Evolutionary conservation across 2,329 filamentous ascomycete genomes (phyloP).

Genomic region (Colletotrichum horii): DNA sequence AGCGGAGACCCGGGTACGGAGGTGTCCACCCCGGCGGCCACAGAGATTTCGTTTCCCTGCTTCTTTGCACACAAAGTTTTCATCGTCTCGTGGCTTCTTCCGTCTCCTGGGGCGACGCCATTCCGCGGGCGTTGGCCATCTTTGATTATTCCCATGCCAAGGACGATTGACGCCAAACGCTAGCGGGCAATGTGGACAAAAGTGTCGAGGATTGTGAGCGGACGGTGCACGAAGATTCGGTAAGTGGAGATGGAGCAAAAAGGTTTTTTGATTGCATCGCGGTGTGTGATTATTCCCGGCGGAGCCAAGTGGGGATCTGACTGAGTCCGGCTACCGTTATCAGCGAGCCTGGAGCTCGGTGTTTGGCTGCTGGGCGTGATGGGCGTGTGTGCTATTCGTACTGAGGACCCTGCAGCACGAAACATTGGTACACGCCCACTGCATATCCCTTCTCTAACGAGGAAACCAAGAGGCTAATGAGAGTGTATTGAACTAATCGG

Average conservation of each 20-base stretch:
- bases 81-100: not conserved
- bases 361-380: not conserved
- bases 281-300: constrained; percentile 7
- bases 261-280: constrained; percentile 4
- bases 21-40: not conserved
- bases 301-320: not conserved
- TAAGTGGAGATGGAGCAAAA: not conserved
- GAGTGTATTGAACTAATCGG: not conserved
- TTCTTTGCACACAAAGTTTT: too few species aligned
- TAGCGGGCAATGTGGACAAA: not conserved
- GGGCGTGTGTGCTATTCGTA: not conserved
- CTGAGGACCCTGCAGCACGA: not conserved
- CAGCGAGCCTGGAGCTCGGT: constrained; percentile 1
- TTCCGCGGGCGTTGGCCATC: not conserved
- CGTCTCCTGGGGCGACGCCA: not conserved
- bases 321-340: not conserved
- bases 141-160: not conserved
- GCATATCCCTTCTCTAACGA: not conserved
- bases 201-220: not conserved
- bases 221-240: not conserved
- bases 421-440: not conserved
- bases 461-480: not conserved
- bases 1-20: constrained; percentile 2
- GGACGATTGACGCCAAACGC: not conserved
- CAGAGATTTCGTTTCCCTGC: not conserved